phyloP scores from a whole-genome alignment of 257 asterid genomes.

The Solanum appendiculatum region DNA sequence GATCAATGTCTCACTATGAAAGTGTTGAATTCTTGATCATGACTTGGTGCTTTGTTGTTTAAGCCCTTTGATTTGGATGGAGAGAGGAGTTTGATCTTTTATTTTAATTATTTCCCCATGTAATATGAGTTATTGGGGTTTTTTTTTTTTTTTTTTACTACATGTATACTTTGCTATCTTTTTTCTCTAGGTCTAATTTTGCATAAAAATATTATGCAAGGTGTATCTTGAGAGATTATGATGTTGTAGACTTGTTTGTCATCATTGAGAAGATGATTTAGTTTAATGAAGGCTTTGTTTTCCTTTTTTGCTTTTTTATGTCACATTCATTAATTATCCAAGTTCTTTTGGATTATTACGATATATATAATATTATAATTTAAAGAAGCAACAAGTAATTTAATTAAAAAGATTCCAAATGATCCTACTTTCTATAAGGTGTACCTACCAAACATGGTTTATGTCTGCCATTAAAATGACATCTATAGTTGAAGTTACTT shows the following conservation, averaged over 20 bases:
- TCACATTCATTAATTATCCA: constrained; percentile 8
- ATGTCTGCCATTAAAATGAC: constrained; percentile 63
- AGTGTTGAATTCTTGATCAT: constrained; percentile 1
- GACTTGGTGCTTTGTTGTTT: not conserved
- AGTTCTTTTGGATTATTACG: constrained; percentile 6
- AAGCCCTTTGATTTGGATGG: constrained; percentile 30
- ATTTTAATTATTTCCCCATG: constrained; percentile 22
- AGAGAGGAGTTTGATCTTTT: constrained; percentile 22
- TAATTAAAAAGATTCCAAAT: constrained; percentile 39
- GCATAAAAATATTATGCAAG: constrained; percentile 21
- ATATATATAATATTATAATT: constrained; percentile 9
- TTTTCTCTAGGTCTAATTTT: constrained; percentile 11
- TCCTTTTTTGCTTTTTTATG: constrained; percentile 18
- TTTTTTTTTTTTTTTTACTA: constrained; percentile 9
- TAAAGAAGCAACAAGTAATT: constrained; percentile 25
- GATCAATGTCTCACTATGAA: not conserved
- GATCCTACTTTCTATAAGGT: constrained; percentile 37
- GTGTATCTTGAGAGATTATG: constrained; percentile 54
- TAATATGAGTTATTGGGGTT: constrained; percentile 26
- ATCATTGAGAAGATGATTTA: constrained; percentile 47
- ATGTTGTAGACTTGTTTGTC: constrained; percentile 40
- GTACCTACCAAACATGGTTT: constrained; percentile 64
- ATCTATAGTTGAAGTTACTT: constrained; percentile 29
- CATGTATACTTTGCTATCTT: constrained; percentile 11
- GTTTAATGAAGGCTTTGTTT: constrained; percentile 25